Evolutionary conservation across 768 basidiomycete species (phyloP).

Genomic region (Sistotremastrum niveocremeum): DNA sequence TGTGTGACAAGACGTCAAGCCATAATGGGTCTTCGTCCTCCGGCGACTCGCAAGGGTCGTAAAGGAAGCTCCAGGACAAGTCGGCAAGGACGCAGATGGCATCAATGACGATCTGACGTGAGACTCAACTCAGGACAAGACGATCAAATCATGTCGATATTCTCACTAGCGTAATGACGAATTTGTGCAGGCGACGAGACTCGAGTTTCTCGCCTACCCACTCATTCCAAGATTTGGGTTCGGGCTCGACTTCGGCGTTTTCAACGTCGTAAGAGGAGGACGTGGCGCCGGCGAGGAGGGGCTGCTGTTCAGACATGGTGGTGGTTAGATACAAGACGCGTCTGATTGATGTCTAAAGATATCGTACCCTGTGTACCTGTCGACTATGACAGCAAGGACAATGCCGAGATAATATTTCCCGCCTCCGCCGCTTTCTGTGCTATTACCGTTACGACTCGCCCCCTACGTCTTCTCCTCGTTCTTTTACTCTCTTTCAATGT

Average conservation of each 20-base stretch:
- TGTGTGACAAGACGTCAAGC: constrained; percentile 46
- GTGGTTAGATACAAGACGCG: too few species aligned
- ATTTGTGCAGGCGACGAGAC: constrained; percentile 35
- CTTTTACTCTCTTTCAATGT: too few species aligned
- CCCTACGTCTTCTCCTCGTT: too few species aligned
- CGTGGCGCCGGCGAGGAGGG: constrained; percentile 12
- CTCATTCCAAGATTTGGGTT: constrained; percentile 10
- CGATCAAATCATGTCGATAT: constrained; percentile 11
- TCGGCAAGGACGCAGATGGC: constrained; percentile 60
- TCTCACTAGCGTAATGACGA: constrained; percentile 46
- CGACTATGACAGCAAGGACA: too few species aligned
- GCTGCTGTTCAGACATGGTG: constrained; percentile 16
- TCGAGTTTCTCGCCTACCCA: constrained; percentile 37
- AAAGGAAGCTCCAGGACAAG: constrained; percentile 53
- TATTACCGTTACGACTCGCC: too few species aligned
- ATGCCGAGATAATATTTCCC: too few species aligned
- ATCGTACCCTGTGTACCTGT: too few species aligned
- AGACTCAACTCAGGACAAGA: constrained; percentile 2
- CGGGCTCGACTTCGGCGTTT: constrained; percentile 5
- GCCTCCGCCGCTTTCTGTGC: too few species aligned
- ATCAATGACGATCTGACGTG: constrained; percentile 43
- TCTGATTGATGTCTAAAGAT: too few species aligned
- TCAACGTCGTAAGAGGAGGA: constrained; percentile 12
- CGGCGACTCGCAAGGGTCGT: constrained; percentile 31
- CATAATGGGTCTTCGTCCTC: constrained; percentile 24